phyloP scores from a whole-genome alignment of 73 alveolate species.

The Uronychia binucleata region DNA sequence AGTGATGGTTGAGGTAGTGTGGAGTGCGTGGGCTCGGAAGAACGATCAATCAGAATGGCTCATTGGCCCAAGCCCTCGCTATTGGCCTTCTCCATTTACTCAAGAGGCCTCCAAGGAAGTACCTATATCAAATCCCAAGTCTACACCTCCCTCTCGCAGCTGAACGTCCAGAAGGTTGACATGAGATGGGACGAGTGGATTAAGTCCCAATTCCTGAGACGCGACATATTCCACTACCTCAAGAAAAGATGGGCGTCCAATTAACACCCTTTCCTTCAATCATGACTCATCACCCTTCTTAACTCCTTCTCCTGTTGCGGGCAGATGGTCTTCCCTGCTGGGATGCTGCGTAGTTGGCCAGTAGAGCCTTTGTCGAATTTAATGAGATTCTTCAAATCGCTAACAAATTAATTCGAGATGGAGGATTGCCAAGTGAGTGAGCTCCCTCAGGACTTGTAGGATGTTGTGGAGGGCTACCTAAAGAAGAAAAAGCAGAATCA shows the following conservation, averaged over 20 bases:
- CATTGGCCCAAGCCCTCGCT: neutral
- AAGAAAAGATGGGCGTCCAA: neutral
- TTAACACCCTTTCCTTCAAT: too few relatives aligned
- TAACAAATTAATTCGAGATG: too few relatives aligned
- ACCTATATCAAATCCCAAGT: neutral
- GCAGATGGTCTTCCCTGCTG: too few relatives aligned
- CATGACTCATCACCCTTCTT: too few relatives aligned
- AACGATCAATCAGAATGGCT: neutral
- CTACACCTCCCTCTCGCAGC: neutral
- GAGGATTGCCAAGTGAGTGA: too few relatives aligned
- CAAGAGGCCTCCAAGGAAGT: neutral
- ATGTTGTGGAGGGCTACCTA: slow-evolving; percentile 50
- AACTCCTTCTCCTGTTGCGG: too few relatives aligned
- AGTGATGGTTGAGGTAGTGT: too few relatives aligned
- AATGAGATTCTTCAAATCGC: too few relatives aligned
- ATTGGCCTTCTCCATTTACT: neutral
- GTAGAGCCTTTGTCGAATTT: too few relatives aligned
- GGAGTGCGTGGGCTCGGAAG: too few relatives aligned
- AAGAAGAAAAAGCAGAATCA: slow-evolving; percentile 31
- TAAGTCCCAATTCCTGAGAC: neutral
- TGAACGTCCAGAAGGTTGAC: neutral
- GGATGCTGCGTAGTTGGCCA: too few relatives aligned
- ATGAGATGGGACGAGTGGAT: neutral
- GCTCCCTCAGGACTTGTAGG: too few relatives aligned
- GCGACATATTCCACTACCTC: neutral